These are phyloP conservation scores for Geotrichum candidum DNA, from an alignment of 1,139 yeast species.

Conservation along the genomic window DNA sequence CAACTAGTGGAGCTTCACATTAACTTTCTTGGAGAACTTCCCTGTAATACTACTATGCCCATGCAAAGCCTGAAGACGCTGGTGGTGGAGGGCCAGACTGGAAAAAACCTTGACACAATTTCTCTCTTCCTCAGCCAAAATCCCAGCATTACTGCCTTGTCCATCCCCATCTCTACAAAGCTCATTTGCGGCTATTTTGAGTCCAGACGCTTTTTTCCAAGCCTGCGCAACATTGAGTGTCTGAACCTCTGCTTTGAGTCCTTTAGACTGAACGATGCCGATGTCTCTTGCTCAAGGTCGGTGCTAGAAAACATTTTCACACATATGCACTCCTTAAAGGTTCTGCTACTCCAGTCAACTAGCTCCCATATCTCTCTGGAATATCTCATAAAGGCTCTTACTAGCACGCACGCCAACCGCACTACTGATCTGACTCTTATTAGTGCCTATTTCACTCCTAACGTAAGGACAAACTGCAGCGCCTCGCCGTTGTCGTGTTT, in stretches of 20 bases:
- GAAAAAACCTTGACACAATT: background rate
- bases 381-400: background rate
- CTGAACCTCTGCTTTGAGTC: background rate
- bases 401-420: background rate
- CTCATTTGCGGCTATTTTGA: background rate
- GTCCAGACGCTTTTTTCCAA: background rate
- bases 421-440: background rate
- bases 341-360: background rate
- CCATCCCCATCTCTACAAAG: background rate
- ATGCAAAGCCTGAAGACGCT: background rate
- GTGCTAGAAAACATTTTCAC: background rate
- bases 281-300: background rate
- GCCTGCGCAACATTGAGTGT: background rate
- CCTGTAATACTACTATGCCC: background rate
- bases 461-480: background rate
- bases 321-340: background rate
- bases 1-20: background rate
- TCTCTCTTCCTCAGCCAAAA: background rate
- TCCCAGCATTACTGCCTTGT: background rate
- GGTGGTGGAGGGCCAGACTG: background rate
- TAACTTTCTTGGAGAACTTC: background rate
- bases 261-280: background rate
- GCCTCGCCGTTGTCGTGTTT: background rate
- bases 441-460: background rate
- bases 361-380: background rate